Evolutionary conservation across 2,329 filamentous ascomycete genomes (phyloP), one percentile per base, ranked within the genome.

Genomic region (Colletotrichum kahawae): DNA sequence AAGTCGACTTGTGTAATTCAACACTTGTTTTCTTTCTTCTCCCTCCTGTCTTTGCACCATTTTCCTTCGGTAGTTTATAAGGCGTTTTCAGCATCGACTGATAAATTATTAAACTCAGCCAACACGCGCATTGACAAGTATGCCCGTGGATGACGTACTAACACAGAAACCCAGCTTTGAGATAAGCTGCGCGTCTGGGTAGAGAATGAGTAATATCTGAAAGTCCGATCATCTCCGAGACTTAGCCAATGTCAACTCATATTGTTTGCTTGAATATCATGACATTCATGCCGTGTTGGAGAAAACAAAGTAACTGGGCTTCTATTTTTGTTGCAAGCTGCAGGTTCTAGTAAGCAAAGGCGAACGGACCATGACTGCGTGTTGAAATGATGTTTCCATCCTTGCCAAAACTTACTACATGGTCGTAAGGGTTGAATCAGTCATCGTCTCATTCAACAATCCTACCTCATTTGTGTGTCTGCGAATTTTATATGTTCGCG

Each of bases 351-450:
- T 21, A 21, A 48, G 18, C 10, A 48, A 48, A 48, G 10, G 12
- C 43, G 13, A 13, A 48, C 3, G 9, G 5, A 21, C 43, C 43
- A 7, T 48, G 1, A 5, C 12, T 48, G 10, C 5, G 10, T 7
- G 18, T 21, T 21, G 1, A 3, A 0, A 21, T 7, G 10, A 48
- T 48, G 43, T 5, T 0, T 21, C 13, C 12, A 21, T 21, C n/a
- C 12, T 48, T n/a, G 10, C 43, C 10, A 48, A 48, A 21, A 51
- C 43, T 51, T 51, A 4, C 6, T 51, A 13, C 43, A 21, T 2
- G 2, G 43, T 21, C 10, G n/a, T 51, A 13, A 51, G 18, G 5
- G 43, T 1, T n/a, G 21, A 51, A 5, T 7, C 5, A 51, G n/a
- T 51, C 43, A 2, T 51, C 1, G 4, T 51, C 43, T 51, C 4